Conservation (phyloP, 805 yeast species). For the Clavispora fructus region DNA sequence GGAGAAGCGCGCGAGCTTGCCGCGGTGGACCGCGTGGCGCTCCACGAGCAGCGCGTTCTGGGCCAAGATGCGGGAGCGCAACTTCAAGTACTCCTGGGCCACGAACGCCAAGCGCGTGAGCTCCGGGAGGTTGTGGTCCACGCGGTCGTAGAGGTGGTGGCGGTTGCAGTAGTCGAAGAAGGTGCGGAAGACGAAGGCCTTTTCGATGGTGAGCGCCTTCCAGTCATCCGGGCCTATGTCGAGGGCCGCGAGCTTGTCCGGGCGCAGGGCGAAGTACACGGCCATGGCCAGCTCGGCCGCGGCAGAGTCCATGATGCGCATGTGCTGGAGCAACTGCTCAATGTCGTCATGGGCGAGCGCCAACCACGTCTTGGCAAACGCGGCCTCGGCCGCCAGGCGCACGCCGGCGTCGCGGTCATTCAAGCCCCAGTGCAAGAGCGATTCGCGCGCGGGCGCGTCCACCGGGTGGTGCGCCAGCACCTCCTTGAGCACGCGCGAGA, state of each 20-base stretch:
- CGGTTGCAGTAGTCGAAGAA: slow-evolving; percentile 62
- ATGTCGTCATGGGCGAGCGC: slow-evolving; percentile 63
- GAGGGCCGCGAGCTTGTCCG: slow-evolving; percentile 57
- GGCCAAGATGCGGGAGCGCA: slow-evolving; percentile 29
- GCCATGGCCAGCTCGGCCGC: slow-evolving; percentile 66
- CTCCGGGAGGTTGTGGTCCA: slow-evolving; percentile 75
- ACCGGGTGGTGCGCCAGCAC: slow-evolving; percentile 48
- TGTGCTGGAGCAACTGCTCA: slow-evolving; percentile 60
- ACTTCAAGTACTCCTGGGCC: slow-evolving; percentile 51
- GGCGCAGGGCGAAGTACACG: slow-evolving; percentile 54
- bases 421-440: slow-evolving; percentile 76
- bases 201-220: slow-evolving; percentile 66
- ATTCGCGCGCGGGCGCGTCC: slow-evolving; percentile 49
- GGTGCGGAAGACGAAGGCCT: slow-evolving; percentile 64
- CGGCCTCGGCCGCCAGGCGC: slow-evolving; percentile 60
- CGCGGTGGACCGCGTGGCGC: slow-evolving; percentile 4
- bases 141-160: slow-evolving; percentile 43
- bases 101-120: slow-evolving; percentile 62
- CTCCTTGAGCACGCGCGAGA: slow-evolving; percentile 59
- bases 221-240: slow-evolving; percentile 64
- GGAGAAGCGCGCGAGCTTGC: slow-evolving; percentile 6
- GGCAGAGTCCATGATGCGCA: slow-evolving; percentile 64
- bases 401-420: slow-evolving; percentile 80
- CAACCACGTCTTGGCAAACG: slow-evolving; percentile 73
- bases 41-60: slow-evolving; percentile 18